phyloP scores from a whole-genome alignment of 1,284 basidiomycete species.

The Trichosporon asahii region DNA sequence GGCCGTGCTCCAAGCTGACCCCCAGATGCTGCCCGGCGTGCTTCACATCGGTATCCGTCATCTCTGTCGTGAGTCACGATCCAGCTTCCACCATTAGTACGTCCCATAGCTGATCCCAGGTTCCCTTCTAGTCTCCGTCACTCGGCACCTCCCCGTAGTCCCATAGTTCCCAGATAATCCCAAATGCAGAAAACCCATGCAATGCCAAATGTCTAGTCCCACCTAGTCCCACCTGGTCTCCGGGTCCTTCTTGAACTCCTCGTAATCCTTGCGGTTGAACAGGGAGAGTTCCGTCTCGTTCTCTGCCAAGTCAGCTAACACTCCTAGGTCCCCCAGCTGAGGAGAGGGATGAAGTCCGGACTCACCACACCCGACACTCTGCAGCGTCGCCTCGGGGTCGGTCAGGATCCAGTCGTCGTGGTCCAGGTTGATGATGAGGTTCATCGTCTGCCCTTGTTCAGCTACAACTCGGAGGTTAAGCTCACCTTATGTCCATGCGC shows the following conservation, averaged over 20 bases:
- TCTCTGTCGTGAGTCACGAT: too few relatives aligned
- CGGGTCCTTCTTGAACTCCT: slow-evolving; percentile 74
- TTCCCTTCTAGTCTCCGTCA: too few relatives aligned
- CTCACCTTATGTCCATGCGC: slow-evolving; percentile 80
- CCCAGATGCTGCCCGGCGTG: too few relatives aligned
- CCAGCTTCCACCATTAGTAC: too few relatives aligned
- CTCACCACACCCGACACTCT: slow-evolving; percentile 70
- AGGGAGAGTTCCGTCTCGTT: slow-evolving; percentile 92
- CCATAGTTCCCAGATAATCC: not conserved
- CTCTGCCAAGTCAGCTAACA: slow-evolving; percentile 57
- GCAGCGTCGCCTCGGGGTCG: slow-evolving; percentile 64
- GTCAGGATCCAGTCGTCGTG: slow-evolving; percentile 86
- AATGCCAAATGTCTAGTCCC: not conserved
- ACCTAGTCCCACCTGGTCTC: slow-evolving; percentile 57
- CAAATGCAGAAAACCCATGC: too few relatives aligned
- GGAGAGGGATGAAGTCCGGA: slow-evolving; percentile 14
- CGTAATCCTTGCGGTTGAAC: slow-evolving; percentile 73
- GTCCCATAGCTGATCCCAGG: too few relatives aligned
- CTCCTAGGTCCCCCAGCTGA: not conserved
- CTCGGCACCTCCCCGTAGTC: too few relatives aligned
- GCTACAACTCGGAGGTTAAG: not conserved
- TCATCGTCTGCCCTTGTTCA: slow-evolving; percentile 15
- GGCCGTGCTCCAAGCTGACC: too few relatives aligned
- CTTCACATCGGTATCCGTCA: too few relatives aligned
- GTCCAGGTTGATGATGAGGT: slow-evolving; percentile 68